A percentile compares a stretch with the other conserved stretches of the same genome.
Evolutionary conservation across 768 basidiomycete species (phyloP).

Genomic region (Mrakia gelida): DNA sequence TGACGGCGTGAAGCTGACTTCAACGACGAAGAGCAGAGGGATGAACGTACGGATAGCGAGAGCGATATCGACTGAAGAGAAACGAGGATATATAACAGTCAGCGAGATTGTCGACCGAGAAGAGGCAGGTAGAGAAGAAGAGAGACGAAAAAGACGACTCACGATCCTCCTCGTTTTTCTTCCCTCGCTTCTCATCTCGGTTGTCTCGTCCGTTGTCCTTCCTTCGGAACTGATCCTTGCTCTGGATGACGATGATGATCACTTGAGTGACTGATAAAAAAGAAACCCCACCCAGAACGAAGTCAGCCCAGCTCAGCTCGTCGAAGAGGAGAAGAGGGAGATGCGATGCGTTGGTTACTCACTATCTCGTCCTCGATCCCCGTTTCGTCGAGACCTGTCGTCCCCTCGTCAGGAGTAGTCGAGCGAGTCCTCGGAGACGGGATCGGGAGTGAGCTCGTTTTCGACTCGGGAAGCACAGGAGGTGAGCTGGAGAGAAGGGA

Average conservation of each 20-base stretch:
- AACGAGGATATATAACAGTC: neutral
- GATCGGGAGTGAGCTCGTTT: neutral
- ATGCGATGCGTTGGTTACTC: neutral
- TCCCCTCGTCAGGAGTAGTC: neutral
- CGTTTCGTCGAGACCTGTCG: neutral
- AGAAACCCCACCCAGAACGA: too few species aligned
- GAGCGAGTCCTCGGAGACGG: neutral
- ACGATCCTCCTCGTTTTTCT: conserved; percentile 1
- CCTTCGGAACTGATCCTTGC: neutral
- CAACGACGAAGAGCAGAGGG: neutral
- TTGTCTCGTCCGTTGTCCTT: neutral
- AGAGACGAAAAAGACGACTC: neutral
- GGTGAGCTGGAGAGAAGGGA: neutral
- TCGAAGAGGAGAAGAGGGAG: neutral
- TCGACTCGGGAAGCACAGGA: neutral
- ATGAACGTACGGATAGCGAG: neutral
- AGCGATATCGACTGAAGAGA: neutral
- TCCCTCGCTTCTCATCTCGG: neutral
- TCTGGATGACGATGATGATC: neutral
- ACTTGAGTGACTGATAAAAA: neutral
- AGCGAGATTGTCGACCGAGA: neutral
- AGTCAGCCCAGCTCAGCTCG: neutral
- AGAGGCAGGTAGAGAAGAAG: neutral
- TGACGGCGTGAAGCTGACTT: too few species aligned
- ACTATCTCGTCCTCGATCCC: neutral